Evolutionary conservation across 306 rosid species (phyloP).

Genomic region (Glycine tomentella): DNA sequence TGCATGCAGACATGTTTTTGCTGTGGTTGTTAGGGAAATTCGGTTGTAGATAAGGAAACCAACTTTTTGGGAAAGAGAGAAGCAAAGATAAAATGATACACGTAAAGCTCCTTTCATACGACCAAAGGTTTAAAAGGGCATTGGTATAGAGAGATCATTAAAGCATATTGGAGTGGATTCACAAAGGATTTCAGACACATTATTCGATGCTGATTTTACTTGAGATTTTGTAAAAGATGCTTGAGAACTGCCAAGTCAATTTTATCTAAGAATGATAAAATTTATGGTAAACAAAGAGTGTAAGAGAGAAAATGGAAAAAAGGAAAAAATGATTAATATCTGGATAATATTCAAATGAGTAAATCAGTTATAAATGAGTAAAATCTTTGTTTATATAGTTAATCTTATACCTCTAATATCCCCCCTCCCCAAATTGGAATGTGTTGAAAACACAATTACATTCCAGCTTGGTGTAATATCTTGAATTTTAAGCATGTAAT

Average conservation of each 20-base stretch:
- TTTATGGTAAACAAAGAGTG: too few relatives aligned
- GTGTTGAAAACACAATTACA: too few relatives aligned
- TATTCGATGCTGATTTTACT: conserved; percentile 41
- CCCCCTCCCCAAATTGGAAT: too few relatives aligned
- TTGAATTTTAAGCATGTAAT: too few relatives aligned
- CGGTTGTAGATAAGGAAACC: conserved; percentile 25
- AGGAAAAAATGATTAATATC: too few relatives aligned
- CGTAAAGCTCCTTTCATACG: conserved; percentile 38
- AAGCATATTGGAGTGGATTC: conserved; percentile 52
- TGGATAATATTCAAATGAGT: too few relatives aligned
- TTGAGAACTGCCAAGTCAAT: neutral
- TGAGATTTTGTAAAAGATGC: neutral
- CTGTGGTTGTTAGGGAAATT: conserved; percentile 32
- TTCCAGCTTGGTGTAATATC: too few relatives aligned
- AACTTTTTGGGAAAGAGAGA: conserved; percentile 35
- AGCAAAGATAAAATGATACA: conserved; percentile 9
- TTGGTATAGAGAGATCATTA: neutral
- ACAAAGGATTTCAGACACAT: conserved; percentile 45
- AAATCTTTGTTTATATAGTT: too few relatives aligned
- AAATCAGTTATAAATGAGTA: too few relatives aligned
- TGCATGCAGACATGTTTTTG: neutral
- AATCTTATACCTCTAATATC: too few relatives aligned
- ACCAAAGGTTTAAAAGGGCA: conserved; percentile 22
- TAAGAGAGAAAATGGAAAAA: too few relatives aligned
- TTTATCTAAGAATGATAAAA: neutral